phyloP scores from a whole-genome alignment of 768 basidiomycete species.

The Nidularia sp. region DNA sequence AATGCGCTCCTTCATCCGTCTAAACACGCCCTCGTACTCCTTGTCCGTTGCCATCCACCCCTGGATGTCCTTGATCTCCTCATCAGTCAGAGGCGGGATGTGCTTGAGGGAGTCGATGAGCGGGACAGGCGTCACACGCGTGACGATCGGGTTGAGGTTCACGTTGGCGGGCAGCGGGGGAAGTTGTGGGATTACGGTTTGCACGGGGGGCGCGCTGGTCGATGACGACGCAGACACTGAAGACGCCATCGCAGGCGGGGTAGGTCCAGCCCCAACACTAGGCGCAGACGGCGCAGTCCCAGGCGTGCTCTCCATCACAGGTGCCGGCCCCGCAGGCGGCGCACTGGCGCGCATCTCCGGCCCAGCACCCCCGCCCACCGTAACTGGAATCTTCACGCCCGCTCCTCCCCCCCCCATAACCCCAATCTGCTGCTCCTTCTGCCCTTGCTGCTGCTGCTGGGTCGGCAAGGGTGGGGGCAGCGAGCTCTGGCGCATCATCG shows the following conservation, averaged over 20 bases:
- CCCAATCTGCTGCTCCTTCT: constrained; percentile 1
- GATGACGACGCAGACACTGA: constrained; percentile 1
- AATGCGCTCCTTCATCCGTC: constrained; percentile 49
- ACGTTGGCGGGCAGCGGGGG: constrained; percentile 41
- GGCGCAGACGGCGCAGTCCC: not conserved
- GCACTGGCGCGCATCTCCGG: not conserved
- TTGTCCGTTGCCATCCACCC: constrained; percentile 64
- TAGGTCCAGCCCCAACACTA: no score
- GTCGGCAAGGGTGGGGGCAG: constrained; percentile 1
- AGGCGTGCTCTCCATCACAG: not conserved
- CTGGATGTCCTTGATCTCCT: constrained; percentile 51
- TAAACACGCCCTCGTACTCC: constrained; percentile 47
- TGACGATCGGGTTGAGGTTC: constrained; percentile 51
- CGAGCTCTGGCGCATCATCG: not conserved
- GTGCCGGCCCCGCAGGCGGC: constrained; percentile 1
- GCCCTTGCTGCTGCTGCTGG: constrained; percentile 3
- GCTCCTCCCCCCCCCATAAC: not conserved
- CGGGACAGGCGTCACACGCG: constrained; percentile 60
- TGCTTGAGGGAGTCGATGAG: constrained; percentile 43
- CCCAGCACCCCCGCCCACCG: not conserved
- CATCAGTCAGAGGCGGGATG: constrained; percentile 49
- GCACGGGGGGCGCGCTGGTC: constrained; percentile 5
- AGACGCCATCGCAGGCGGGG: not conserved
- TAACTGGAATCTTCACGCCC: not conserved
- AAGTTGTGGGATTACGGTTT: constrained; percentile 17